Evolutionary conservation across 371 early-diverging fungal genomes (phyloP).

Genomic region (Fennellomyces sp.): DNA sequence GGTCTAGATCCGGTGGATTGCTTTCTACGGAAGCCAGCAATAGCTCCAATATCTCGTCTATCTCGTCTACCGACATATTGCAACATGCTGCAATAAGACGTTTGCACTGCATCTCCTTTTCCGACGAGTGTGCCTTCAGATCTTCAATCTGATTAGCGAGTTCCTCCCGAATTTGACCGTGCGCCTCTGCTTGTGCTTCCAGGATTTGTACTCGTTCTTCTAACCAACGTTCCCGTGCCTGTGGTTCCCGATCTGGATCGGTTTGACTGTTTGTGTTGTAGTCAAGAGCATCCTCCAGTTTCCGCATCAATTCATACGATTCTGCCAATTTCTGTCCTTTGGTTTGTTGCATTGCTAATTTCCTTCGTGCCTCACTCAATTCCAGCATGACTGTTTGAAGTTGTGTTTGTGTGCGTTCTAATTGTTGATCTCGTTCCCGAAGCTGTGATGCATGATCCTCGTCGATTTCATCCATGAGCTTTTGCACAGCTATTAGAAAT

Average conservation of each 20-base stretch:
- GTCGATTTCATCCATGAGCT: slow-evolving; percentile 71
- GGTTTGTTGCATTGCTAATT: slow-evolving; percentile 45
- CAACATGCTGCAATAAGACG: slow-evolving; percentile 81
- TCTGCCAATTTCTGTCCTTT: slow-evolving; percentile 28
- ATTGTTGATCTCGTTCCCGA: slow-evolving; percentile 58
- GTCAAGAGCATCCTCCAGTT: slow-evolving; percentile 5
- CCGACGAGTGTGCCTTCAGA: slow-evolving; percentile 36
- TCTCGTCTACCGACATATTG: slow-evolving; percentile 64
- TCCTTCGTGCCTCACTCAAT: slow-evolving; percentile 66
- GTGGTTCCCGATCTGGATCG: not conserved
- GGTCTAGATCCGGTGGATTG: slow-evolving; percentile 67
- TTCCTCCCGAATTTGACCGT: slow-evolving; percentile 43
- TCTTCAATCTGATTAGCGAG: slow-evolving; percentile 42
- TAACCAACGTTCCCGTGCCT: slow-evolving; percentile 26
- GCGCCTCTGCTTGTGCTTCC: slow-evolving; percentile 51
- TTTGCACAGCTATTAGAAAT: slow-evolving; percentile 64
- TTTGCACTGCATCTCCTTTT: slow-evolving; percentile 70
- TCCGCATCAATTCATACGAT: slow-evolving; percentile 17
- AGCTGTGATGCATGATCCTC: slow-evolving; percentile 67
- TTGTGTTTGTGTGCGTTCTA: slow-evolving; percentile 62
- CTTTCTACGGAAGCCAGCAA: slow-evolving; percentile 75
- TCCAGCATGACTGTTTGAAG: slow-evolving; percentile 66
- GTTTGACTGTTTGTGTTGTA: not conserved
- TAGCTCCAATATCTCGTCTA: slow-evolving; percentile 70
- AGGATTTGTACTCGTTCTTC: slow-evolving; percentile 38